Evolutionary conservation across 306 rosid species (phyloP), one percentile per base, ranked within the genome.

Genomic region (Trifolium repens): DNA sequence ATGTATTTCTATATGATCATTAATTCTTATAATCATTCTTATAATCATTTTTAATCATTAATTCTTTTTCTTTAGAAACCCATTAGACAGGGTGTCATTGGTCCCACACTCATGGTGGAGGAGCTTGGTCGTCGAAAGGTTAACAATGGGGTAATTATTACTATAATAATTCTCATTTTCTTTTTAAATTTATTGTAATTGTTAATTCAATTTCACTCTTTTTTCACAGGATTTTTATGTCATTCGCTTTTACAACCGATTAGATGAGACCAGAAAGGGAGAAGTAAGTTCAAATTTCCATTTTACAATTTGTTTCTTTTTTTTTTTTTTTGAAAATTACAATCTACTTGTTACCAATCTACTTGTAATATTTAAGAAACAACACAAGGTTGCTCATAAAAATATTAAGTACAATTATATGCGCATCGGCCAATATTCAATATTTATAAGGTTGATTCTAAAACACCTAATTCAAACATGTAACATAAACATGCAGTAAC

Each of bases 51-150:
- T n/a, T n/a, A n/a, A n/a, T n/a, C n/a, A n/a, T n/a, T n/a, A n/a
- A n/a, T n/a, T n/a, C 30, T 2, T 24, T 52, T 11, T 80, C 71
- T 79, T 50, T 77, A 94, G 98, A 87, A 88, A 84, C 97, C 98
- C 26, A 89, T 94, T 67, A 84, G 98, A 83, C 87, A 76, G 40
- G 98, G 98, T 67, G 91, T 92, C 49, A 82, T 89, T 27, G 96
- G 98, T 53, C 89, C 91, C n/a, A 86, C 98, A n/a, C 89, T 94
- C 9, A 80, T 87, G 92, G 88, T 94, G 66, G 91, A 91, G 80
- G 96, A 90, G 66, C 54, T 85, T 30, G 98, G 97, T 49, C 75
- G 79, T 58, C 90, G 87, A 13, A 94, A 80, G 81, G 71, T 94
- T 80, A 71, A 85, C 78, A 69, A 60, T 34, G 87, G 83, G 89